Conservation (phyloP, 345 rosid genomes). For the Eucalyptus viminalis region DNA sequence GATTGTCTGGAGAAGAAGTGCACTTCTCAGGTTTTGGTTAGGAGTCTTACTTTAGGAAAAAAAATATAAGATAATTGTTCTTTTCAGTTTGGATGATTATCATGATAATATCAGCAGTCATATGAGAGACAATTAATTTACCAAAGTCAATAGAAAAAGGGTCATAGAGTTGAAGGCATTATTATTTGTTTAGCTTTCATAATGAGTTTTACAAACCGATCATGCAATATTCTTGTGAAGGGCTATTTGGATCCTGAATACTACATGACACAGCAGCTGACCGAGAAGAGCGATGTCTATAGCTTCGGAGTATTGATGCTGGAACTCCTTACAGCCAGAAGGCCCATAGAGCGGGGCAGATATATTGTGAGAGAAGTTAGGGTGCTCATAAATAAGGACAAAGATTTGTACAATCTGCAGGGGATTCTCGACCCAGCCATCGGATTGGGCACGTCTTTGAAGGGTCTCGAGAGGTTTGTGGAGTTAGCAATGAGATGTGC, state of each 20-base stretch:
- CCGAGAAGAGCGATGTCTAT: conserved; percentile 92
- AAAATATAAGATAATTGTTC: not conserved
- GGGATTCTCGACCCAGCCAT: conserved; percentile 60
- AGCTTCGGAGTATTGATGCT: conserved; percentile 84
- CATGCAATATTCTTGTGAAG: conserved; percentile 6
- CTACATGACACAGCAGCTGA: conserved; percentile 85
- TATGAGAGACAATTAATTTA: not conserved
- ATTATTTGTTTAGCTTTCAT: not conserved
- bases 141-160: not conserved
- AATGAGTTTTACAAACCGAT: not conserved
- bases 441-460: conserved; percentile 24
- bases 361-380: conserved; percentile 80
- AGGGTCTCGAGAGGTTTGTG: conserved; percentile 50
- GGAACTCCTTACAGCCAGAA: conserved; percentile 61
- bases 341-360: conserved; percentile 70
- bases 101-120: not conserved
- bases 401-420: conserved; percentile 45
- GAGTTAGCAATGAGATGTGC: conserved; percentile 58
- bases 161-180: not conserved
- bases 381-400: conserved; percentile 38
- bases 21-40: not conserved
- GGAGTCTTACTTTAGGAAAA: not conserved
- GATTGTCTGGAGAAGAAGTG: not conserved
- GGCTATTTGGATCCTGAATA: conserved; percentile 94
- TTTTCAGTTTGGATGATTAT: not conserved